Evolutionary conservation across 805 yeast species (phyloP), one percentile per base, ranked within the genome.

Genomic region (Cyberlindnera subsufficiens): DNA sequence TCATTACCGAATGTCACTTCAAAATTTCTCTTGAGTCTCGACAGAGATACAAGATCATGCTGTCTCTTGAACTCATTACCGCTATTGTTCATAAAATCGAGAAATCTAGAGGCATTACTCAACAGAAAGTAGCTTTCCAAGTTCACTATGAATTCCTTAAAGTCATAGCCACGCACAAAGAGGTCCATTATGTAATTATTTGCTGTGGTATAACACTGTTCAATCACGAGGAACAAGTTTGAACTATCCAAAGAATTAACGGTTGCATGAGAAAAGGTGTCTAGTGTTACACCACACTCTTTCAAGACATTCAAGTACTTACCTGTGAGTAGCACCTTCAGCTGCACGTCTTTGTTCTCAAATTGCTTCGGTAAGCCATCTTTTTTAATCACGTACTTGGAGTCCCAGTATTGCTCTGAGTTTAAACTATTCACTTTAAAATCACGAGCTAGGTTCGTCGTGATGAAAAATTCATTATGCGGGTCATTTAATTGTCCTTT

Each of bases 391-490:
- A 85, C 74, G 59, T 77, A 93, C 46, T 86, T 79, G 40, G 82
- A 81, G 36, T 80, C 77, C 90, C 91, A 86, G 50, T 79, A 75
- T 39, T 78, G 73, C 47, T 83, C 87, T 47, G 75, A 69, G 43
- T 70, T 70, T 38, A 60, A 49, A 37, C 52, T 55, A 32, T 51
- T 55, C 5, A 55, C 29, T 30, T 55, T 51, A 39, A 56, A 53
- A 39, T 54, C 60, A 22, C 49, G 48, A 9, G 53, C 54, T 5
- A 55, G 29, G 22, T 54, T 54, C 1, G 59, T 41, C 25, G 75
- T 71, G n/a, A 93, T 77, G 56, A 89, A 64, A 58, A 93, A 93
- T 60, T 91, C 99, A 32, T 81, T 78, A 56, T 78, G 79, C 0
- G 86, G 87, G 53, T 93, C 99, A 48, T 77, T 72, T 9, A 93